These are phyloP conservation scores for Termitomyces heimii DNA, from an alignment of 768 basidiomycete genomes.

Conservation along the genomic window DNA sequence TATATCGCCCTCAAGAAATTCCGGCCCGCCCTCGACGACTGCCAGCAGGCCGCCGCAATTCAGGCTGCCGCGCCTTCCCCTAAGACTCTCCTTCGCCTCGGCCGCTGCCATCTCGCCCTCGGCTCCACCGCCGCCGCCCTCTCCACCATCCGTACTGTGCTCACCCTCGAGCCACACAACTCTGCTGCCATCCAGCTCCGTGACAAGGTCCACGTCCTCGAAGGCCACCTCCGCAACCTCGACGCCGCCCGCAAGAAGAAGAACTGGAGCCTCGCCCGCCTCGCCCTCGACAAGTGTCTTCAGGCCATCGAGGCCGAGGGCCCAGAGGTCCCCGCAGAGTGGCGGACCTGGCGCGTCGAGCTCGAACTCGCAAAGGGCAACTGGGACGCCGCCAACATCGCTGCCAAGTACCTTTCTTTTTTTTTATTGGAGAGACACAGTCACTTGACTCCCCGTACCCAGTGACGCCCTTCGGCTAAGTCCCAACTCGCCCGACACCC, in stretches of 20 bases:
- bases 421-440: background rate
- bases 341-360: slow-evolving; percentile 78
- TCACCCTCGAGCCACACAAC: slow-evolving; percentile 60
- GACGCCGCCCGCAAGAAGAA: slow-evolving; percentile 47
- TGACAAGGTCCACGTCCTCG: slow-evolving; percentile 53
- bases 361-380: slow-evolving; percentile 66
- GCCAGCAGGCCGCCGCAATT: slow-evolving; percentile 64
- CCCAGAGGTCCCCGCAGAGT: slow-evolving; percentile 68
- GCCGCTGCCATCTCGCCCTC: slow-evolving; percentile 78
- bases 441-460: too few species aligned
- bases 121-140: slow-evolving; percentile 64
- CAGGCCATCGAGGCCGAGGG: slow-evolving; percentile 72
- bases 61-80: slow-evolving; percentile 56
- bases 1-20: slow-evolving; percentile 80
- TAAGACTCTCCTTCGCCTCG: slow-evolving; percentile 80
- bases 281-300: slow-evolving; percentile 77
- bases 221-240: slow-evolving; percentile 62
- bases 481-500: slow-evolving; percentile 71
- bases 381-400: slow-evolving; percentile 66
- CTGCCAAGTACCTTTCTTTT: slow-evolving; percentile 61
- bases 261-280: slow-evolving; percentile 73
- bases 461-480: slow-evolving; percentile 74
- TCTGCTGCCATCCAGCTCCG: slow-evolving; percentile 53
- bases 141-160: slow-evolving; percentile 56
- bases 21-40: slow-evolving; percentile 69